Conservation (phyloP, 1,284 basidiomycete genomes). For the Tylopilus sp. region DNA sequence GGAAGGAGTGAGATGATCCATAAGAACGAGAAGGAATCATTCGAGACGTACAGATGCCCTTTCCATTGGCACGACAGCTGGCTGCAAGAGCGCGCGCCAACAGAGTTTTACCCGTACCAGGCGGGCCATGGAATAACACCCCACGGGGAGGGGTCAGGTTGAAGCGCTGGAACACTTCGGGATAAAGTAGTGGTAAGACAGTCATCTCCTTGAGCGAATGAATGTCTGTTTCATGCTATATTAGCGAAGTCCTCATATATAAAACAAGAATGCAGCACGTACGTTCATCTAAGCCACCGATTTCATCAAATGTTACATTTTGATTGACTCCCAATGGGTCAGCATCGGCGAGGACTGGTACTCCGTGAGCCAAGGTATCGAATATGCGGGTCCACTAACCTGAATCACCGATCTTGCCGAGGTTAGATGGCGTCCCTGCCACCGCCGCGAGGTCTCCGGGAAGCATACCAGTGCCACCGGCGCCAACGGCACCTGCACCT, state of each 20-base stretch:
- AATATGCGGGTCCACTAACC: conserved; percentile 40
- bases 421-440: conserved; percentile 71
- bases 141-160: conserved; percentile 94
- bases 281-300: conserved; percentile 97
- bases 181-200: conserved; percentile 90
- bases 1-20: conserved; percentile 1
- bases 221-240: conserved; percentile 60
- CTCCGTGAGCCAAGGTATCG: conserved; percentile 9
- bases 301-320: conserved; percentile 93
- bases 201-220: conserved; percentile 99
- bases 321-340: conserved; percentile 94
- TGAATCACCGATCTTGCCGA: conserved; percentile 79
- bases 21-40: background rate
- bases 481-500: conserved; percentile 47
- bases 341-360: conserved; percentile 83
- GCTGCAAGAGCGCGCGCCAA: conserved; percentile 93
- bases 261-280: conserved; percentile 33
- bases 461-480: conserved; percentile 50
- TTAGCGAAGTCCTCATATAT: conserved; percentile 1
- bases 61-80: conserved; percentile 86
- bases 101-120: conserved; percentile 92
- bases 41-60: conserved; percentile 74
- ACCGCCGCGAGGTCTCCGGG: conserved; percentile 56
- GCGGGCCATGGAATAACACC: conserved; percentile 95
- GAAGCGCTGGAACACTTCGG: conserved; percentile 96